These are phyloP conservation scores for Gynandropsis gynandra DNA, from an alignment of 345 rosid species.

Conservation along the genomic window DNA sequence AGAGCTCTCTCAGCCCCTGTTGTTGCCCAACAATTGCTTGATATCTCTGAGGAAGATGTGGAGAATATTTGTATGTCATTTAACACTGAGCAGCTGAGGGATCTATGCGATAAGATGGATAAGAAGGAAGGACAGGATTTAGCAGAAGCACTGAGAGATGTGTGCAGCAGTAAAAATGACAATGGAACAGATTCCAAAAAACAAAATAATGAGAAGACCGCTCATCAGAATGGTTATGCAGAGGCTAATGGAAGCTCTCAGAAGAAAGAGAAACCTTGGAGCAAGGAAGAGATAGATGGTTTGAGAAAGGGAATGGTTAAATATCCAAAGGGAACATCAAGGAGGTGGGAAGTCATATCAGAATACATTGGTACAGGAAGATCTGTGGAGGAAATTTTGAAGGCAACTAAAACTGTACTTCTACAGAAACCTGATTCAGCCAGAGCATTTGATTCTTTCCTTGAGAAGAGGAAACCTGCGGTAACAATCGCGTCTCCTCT, in stretches of 20 bases:
- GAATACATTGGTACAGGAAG: constrained; percentile 89
- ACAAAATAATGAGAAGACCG: constrained; percentile 35
- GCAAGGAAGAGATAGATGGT: constrained; percentile 82
- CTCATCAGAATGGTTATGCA: constrained; percentile 38
- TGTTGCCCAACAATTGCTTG: constrained; percentile 47
- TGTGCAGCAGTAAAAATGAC: constrained; percentile 27
- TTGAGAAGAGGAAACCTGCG: constrained; percentile 85
- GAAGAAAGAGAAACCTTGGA: constrained; percentile 81
- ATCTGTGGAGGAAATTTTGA: constrained; percentile 88
- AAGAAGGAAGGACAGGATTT: constrained; percentile 46
- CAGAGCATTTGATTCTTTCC: constrained; percentile 93
- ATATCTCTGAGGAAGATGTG: constrained; percentile 58
- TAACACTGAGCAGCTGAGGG: constrained; percentile 55
- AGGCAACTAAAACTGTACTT: constrained; percentile 93
- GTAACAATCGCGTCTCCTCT: constrained; percentile 73
- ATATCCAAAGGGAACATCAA: constrained; percentile 89
- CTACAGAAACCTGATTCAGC: constrained; percentile 88
- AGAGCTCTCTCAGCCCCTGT: constrained; percentile 65
- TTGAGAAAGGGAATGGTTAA: constrained; percentile 86
- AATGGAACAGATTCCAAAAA: constrained; percentile 33
- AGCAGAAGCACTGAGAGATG: constrained; percentile 59
- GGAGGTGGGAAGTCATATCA: constrained; percentile 97
- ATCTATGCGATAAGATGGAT: constrained; percentile 68
- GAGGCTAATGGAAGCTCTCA: constrained; percentile 34
- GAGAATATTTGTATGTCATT: constrained; percentile 78